Percentiles rank a stretch among this genome's conserved stretches.
Evolutionary conservation across 1,284 basidiomycete species (phyloP).

Genomic region (Pyrrhoderma lamaoense): DNA sequence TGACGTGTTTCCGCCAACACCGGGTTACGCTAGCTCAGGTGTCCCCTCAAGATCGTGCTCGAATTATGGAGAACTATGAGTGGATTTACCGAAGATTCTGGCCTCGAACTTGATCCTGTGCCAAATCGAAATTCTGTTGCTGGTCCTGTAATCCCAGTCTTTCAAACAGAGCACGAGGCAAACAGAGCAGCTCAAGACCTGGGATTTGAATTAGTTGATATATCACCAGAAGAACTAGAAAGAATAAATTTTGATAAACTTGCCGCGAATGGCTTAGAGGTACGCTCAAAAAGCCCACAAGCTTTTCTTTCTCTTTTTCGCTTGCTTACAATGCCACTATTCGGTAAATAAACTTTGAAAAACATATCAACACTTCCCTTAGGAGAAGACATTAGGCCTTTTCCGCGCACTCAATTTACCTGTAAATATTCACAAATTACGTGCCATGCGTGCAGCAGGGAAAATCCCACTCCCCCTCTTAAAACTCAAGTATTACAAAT

Average conservation of each 20-base stretch:
- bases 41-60: no score
- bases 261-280: no score
- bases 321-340: no score
- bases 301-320: no score
- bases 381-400: constrained; percentile 7
- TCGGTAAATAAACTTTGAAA: no score
- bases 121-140: background rate
- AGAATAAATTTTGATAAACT: background rate
- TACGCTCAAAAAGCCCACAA: no score
- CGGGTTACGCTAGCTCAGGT: no score
- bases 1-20: no score
- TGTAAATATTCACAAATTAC: constrained; percentile 9
- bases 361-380: no score
- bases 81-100: constrained; percentile 2
- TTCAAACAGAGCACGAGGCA: background rate
- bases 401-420: constrained; percentile 10
- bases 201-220: constrained; percentile 5
- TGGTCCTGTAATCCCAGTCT: no score
- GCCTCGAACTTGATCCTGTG: constrained; percentile 6
- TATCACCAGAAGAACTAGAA: background rate
- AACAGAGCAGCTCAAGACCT: background rate
- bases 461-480: constrained; percentile 8
- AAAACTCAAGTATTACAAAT: constrained; percentile 3
- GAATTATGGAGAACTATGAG: no score
- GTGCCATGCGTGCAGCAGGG: constrained; percentile 5